These are phyloP conservation scores for Larix kaempferi DNA, from an alignment of 75 land plant species.

Conservation along the genomic window DNA sequence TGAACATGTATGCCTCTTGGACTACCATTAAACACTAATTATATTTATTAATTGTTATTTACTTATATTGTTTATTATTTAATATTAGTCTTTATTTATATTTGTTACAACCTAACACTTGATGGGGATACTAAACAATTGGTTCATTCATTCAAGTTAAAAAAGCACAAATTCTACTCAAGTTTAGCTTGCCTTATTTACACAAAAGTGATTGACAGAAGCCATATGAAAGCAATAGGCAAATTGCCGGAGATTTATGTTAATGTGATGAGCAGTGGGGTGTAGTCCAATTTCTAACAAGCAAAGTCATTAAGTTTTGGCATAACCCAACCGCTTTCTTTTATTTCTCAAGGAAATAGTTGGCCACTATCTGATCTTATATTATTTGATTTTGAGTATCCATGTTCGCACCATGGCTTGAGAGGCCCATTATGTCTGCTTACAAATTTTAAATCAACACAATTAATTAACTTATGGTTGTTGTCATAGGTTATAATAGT, in stretches of 20 bases:
- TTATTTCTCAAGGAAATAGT: not conserved
- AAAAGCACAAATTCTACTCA: not conserved
- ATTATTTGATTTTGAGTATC: not conserved
- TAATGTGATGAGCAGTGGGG: not conserved
- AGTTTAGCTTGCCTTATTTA: not conserved
- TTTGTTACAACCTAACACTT: too few relatives aligned
- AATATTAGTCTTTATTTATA: too few relatives aligned
- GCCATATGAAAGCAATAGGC: not conserved
- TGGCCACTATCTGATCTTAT: not conserved
- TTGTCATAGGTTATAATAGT: not conserved
- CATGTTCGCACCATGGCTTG: not conserved
- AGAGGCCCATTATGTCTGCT: not conserved
- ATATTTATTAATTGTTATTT: too few relatives aligned
- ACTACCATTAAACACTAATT: too few relatives aligned
- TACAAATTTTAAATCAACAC: not conserved
- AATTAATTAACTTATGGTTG: too few relatives aligned
- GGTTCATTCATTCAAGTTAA: not conserved
- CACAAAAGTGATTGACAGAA: not conserved
- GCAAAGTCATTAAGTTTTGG: not conserved
- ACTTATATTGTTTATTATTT: too few relatives aligned
- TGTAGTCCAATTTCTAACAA: not conserved
- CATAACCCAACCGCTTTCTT: not conserved
- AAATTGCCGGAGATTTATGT: not conserved
- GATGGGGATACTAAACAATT: not conserved
- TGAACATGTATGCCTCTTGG: too few relatives aligned